Evolutionary conservation across 2,329 filamentous ascomycete species (phyloP).

Genomic region (Alternaria incomplexa): DNA sequence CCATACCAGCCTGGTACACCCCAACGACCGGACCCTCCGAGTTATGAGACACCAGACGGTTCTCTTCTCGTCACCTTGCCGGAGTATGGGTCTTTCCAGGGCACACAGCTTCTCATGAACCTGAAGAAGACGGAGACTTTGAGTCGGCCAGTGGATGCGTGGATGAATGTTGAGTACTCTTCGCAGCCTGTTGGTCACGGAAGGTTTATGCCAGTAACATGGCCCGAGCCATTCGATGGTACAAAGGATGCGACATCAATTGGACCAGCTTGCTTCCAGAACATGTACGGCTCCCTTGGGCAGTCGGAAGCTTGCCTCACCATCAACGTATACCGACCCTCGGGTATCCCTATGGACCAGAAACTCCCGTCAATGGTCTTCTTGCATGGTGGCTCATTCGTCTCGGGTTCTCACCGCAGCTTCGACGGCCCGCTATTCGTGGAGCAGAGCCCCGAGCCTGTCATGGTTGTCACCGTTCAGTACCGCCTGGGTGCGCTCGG

Average conservation of each 20-base stretch:
- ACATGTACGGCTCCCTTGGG: constrained; percentile 38
- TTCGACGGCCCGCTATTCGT: constrained; percentile 46
- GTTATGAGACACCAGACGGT: constrained; percentile 12
- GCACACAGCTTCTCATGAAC: constrained; percentile 47
- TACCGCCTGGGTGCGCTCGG: constrained; percentile 46
- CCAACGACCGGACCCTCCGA: constrained; percentile 11
- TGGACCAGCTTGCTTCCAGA: constrained; percentile 55
- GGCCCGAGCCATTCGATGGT: constrained; percentile 52
- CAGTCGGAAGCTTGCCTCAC: constrained; percentile 46
- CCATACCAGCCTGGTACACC: constrained; percentile 10
- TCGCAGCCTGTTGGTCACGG: constrained; percentile 48
- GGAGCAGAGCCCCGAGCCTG: constrained; percentile 33
- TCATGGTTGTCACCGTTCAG: constrained; percentile 45
- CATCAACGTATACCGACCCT: constrained; percentile 40
- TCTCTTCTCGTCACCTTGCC: constrained; percentile 42
- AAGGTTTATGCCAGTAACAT: constrained; percentile 52
- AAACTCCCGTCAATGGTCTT: constrained; percentile 43
- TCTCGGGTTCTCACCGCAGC: constrained; percentile 35
- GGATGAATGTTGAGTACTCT: constrained; percentile 58
- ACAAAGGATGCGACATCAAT: constrained; percentile 48
- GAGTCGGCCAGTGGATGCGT: constrained; percentile 52
- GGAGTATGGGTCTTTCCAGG: constrained; percentile 51
- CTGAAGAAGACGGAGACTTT: constrained; percentile 41
- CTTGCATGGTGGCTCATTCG: constrained; percentile 42
- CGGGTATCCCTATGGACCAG: constrained; percentile 29